phyloP scores from a whole-genome alignment of 1,139 yeast genomes.

The Pneumocystis canis region DNA sequence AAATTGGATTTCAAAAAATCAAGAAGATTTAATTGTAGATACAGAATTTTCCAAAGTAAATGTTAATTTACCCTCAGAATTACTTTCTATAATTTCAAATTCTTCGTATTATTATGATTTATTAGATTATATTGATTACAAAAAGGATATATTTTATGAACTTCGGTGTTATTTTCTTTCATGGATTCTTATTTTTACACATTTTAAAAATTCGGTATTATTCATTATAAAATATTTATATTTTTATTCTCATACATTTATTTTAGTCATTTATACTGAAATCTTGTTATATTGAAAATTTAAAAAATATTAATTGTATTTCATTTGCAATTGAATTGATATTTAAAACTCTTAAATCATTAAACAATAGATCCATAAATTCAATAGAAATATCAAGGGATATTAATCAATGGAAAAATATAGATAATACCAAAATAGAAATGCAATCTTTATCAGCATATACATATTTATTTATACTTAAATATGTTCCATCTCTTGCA shows the following conservation, averaged over 20 bases:
- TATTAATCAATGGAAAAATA: constrained; percentile 26
- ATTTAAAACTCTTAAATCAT: constrained; percentile 12
- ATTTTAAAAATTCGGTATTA: constrained; percentile 48
- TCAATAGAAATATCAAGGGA: constrained; percentile 18
- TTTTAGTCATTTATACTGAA: not conserved
- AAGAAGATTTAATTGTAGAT: constrained; percentile 3
- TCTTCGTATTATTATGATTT: constrained; percentile 13
- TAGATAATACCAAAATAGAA: constrained; percentile 3
- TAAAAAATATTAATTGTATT: not conserved
- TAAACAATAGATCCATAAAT: constrained; percentile 7
- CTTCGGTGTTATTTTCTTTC: constrained; percentile 40
- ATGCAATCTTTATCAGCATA: not conserved
- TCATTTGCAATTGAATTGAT: not conserved
- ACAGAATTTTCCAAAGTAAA: constrained; percentile 14
- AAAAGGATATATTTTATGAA: constrained; percentile 4
- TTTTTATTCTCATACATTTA: not conserved
- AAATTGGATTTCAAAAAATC: constrained; percentile 1
- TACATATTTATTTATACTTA: constrained; percentile 18
- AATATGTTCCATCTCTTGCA: constrained; percentile 44
- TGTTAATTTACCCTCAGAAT: constrained; percentile 20
- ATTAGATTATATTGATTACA: constrained; percentile 4
- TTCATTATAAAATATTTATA: not conserved
- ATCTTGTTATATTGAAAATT: not conserved
- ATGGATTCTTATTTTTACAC: constrained; percentile 51
- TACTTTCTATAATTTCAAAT: constrained; percentile 21